Percentiles rank a stretch among this genome's conserved stretches.
These are phyloP conservation scores for Pholiota microspora DNA, from an alignment of 768 basidiomycete genomes.

Conservation along the genomic window DNA sequence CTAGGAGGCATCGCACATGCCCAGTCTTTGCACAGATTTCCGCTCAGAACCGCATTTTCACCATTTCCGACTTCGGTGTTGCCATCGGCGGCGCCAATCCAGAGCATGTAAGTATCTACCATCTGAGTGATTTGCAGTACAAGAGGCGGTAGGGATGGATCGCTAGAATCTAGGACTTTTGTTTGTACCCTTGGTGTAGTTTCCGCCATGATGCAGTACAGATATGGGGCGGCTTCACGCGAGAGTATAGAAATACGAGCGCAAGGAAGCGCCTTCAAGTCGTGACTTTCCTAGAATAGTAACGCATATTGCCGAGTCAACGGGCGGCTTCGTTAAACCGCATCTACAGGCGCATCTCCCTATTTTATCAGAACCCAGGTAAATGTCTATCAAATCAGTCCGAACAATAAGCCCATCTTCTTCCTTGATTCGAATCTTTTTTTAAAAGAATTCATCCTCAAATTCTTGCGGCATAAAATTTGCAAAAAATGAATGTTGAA, in stretches of 20 bases:
- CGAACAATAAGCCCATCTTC: too few species aligned
- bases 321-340: neutral
- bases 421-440: too few species aligned
- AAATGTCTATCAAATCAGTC: neutral
- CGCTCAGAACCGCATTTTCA: slow-evolving; percentile 47
- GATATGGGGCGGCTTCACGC: neutral
- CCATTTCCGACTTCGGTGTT: slow-evolving; percentile 35
- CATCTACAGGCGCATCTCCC: neutral
- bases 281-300: too few species aligned
- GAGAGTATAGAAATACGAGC: neutral
- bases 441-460: too few species aligned
- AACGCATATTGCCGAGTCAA: neutral
- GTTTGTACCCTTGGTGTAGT: slow-evolving; percentile 35
- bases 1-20: slow-evolving; percentile 75
- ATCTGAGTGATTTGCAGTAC: slow-evolving; percentile 66
- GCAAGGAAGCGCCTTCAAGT: neutral
- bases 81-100: slow-evolving; percentile 65
- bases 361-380: neutral
- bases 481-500: too few species aligned
- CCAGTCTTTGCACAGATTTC: slow-evolving; percentile 72
- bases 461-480: too few species aligned
- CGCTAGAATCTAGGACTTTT: slow-evolving; percentile 46
- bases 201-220: slow-evolving; percentile 13
- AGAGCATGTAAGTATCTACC: slow-evolving; percentile 78
- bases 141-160: slow-evolving; percentile 53